phyloP scores from a whole-genome alignment of 2,329 filamentous ascomycete genomes.

The Didymella keratinophila region DNA sequence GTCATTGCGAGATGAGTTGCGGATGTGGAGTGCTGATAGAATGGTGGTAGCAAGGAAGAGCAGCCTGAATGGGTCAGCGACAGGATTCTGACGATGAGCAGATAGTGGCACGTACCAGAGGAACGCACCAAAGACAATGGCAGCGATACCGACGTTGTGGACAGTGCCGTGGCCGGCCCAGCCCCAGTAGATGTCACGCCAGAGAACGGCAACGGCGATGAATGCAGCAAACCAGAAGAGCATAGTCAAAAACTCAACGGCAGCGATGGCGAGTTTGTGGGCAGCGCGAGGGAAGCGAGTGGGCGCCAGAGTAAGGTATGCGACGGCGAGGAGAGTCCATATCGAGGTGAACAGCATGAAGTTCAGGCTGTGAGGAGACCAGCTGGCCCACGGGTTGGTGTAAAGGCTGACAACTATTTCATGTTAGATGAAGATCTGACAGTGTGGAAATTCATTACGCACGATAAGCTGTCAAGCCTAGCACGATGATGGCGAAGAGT shows the following conservation, averaged over 20 bases:
- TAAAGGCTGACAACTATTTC: slow-evolving; percentile 58
- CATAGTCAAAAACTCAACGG: slow-evolving; percentile 74
- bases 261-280: slow-evolving; percentile 73
- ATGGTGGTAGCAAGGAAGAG: slow-evolving; percentile 61
- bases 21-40: slow-evolving; percentile 58
- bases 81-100: no score
- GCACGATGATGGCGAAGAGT: slow-evolving; percentile 75
- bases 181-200: slow-evolving; percentile 61
- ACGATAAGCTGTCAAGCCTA: slow-evolving; percentile 81
- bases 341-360: slow-evolving; percentile 83
- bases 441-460: slow-evolving; percentile 35
- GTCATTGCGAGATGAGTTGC: slow-evolving; percentile 49
- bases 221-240: slow-evolving; percentile 93
- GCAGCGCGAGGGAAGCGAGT: slow-evolving; percentile 66
- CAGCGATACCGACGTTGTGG: slow-evolving; percentile 69
- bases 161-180: slow-evolving; percentile 53
- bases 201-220: slow-evolving; percentile 74
- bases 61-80: slow-evolving; percentile 51
- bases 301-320: slow-evolving; percentile 76
- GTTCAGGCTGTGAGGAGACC: slow-evolving; percentile 66
- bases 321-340: slow-evolving; percentile 74
- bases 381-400: slow-evolving; percentile 57
- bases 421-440: not conserved
- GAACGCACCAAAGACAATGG: slow-evolving; percentile 73
- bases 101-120: slow-evolving; percentile 62